Evolutionary conservation across 768 basidiomycete species (phyloP), one percentile per base, ranked within the genome.

Genomic region (Kwoniella dendrophila): DNA sequence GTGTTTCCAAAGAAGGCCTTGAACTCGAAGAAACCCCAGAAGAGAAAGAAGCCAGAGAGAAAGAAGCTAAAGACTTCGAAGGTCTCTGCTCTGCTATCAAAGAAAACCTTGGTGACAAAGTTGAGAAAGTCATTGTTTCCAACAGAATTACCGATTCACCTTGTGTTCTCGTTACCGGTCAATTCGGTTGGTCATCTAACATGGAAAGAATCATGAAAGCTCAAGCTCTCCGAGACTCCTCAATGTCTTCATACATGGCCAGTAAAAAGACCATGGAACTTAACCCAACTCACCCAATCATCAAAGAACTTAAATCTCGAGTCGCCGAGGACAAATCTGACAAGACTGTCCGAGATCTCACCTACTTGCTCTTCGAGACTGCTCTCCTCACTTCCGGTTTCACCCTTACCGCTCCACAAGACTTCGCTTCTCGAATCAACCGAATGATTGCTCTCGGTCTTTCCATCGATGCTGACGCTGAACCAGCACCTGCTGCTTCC

Each of bases 151-250:
- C 86, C 72, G 92, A 95, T 81, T 96, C 93, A 20, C 94, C 93
- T 64, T 97, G 89, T 80, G 95, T 96, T 45, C 88, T 95, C 74
- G 93, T 97, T 77, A 98, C 96, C 62, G 95, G 95, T 59, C 94
- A 97, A 80, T 99, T 97, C 82, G 96, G 95, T 58, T 99, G 95
- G 95, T 96, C 92, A 27, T 93, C 94, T 58, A 97, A 97, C 85
- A 98, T 98, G 95, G 89, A 94, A 81, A 88, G 94, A 81, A 96
- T 97, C 84, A 97, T 98, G 95, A 95, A 95, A 83, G 93, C 95
- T 12, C 94, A 98, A 82, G 94, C 94, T 30, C 74, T 76, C 38
- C 70, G 74, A 55, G 74, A 76, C 59, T 76, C 74, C 3, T 76
- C 74, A 43, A 76, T 74, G 94, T 96, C 93, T 26, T 95, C 92